Conservation (phyloP, 2,329 filamentous ascomycete species). For the Gaeumannomyces tritici region DNA sequence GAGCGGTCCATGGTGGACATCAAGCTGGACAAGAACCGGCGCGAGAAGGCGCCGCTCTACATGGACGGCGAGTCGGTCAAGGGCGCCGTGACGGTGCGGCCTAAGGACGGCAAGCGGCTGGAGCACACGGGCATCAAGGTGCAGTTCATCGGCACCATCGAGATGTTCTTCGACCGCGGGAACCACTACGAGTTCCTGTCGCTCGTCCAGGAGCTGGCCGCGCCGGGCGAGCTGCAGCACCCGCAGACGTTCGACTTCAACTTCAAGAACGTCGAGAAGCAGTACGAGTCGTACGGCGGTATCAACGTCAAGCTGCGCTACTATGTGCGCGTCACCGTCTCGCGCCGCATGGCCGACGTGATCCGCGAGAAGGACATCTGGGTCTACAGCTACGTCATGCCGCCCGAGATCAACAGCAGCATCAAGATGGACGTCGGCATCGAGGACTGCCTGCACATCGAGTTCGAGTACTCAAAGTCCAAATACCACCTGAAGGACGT, state of each 20-base stretch:
- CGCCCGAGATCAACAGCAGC: constrained; percentile 92
- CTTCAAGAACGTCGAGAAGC: constrained; percentile 99
- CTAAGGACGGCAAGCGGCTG: constrained; percentile 95
- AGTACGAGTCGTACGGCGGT: constrained; percentile 98
- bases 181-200: constrained; percentile 99
- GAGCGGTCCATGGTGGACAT: constrained; percentile 93
- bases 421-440: constrained; percentile 99
- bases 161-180: constrained; percentile 99
- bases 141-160: constrained; percentile 98
- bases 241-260: constrained; percentile 99
- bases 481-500: constrained; percentile 99
- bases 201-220: constrained; percentile 90
- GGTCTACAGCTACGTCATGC: constrained; percentile 98
- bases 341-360: constrained; percentile 92
- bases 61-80: constrained; percentile 98
- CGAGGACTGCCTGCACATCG: constrained; percentile 97
- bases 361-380: constrained; percentile 98
- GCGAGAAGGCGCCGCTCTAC: constrained; percentile 93
- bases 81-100: constrained; percentile 86
- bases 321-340: constrained; percentile 95
- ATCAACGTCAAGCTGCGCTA: constrained; percentile 99
- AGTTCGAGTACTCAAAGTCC: constrained; percentile 98
- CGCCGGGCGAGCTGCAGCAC: constrained; percentile 94
- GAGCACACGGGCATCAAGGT: constrained; percentile 99
- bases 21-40: constrained; percentile 95